These are phyloP conservation scores for Colletotrichum liriopes DNA, from an alignment of 2,329 filamentous ascomycete species.

Conservation along the genomic window DNA sequence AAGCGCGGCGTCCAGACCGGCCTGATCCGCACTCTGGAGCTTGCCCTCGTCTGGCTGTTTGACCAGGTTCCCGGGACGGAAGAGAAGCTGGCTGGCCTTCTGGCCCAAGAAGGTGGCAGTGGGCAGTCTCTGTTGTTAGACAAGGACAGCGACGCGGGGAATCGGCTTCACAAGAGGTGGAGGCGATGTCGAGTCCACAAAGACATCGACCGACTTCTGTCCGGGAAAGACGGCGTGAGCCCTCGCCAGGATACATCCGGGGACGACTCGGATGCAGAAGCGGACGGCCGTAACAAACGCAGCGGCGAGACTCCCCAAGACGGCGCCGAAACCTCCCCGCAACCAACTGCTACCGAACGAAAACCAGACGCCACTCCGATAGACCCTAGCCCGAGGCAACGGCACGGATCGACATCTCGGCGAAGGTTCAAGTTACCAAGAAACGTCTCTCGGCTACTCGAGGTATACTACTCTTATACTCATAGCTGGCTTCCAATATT, in stretches of 20 bases:
- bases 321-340: conserved; percentile 9
- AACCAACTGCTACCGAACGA: conserved; percentile 24
- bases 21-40: conserved; percentile 81
- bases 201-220: conserved; percentile 75
- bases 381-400: conserved; percentile 14
- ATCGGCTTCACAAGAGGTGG: conserved; percentile 75
- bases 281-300: conserved; percentile 42
- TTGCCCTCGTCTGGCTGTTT: conserved; percentile 78
- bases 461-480: conserved; percentile 82
- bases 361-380: conserved; percentile 8
- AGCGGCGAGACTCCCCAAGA: conserved; percentile 26
- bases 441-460: conserved; percentile 74
- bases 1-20: conserved; percentile 86
- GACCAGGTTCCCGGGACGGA: conserved; percentile 74
- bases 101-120: conserved; percentile 62
- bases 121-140: conserved; percentile 64
- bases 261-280: conserved; percentile 51
- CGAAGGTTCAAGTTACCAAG: conserved; percentile 59
- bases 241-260: conserved; percentile 53
- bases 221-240: conserved; percentile 57
- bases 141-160: conserved; percentile 66
- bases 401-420: conserved; percentile 22
- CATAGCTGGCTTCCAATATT: conserved; percentile 84
- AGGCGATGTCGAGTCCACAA: conserved; percentile 73
- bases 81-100: conserved; percentile 67